Base-by-base conservation (phyloP, 192 early-diverging fungal species). In the Umbelopsis vinacea region DNA sequence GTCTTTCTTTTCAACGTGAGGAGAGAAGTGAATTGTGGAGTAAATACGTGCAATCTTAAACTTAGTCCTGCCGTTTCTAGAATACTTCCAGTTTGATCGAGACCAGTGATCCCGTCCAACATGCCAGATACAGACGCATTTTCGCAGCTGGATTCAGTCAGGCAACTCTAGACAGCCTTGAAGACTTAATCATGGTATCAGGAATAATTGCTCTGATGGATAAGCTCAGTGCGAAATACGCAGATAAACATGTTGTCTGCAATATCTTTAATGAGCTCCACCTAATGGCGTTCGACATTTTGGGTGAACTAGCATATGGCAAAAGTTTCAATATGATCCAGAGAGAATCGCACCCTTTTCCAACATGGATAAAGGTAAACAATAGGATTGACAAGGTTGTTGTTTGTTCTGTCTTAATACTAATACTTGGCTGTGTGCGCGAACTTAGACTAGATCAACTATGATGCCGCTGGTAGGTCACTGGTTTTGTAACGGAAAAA, bases 301-400 rank as follows among this genome's bases (percentile, higher is more conserved):
- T 68, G 24, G 67, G 67, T 24, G 67, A 68, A 23, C 67, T 68
- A 9, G 67, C 67, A 4, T 68, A 46, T n/a, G 67, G 67, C 23
- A 46, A 68, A 24, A 68, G 45, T 19, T 68, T 68, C 35, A 22
- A 48, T 33, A 68, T 68, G 67, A 45, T 68, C 4, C 10, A 68
- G 23, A 22, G 21, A 8, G 43, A 48, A 23, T 17, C 12, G 2
- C 67, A 68, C 22, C 67, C 67, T 46, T 46, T 68, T 45, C 37
- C 67, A 29, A 22, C 11, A 12, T 68, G 67, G 67, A 12, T 68
- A 37, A 63, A 63, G 57, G 57, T 63, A 63, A 26, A 37, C 1
- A 26, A 19, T 12, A 29, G 2, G 37, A 17, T 14, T 19, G 15
- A 37, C 4, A 63, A 2, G 0, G 23, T 6, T 63, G 24, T 17